Evolutionary conservation across 129 eudicot genomes (phyloP), one percentile per base, ranked within the genome.

Genomic region (Escallonia rubra): DNA sequence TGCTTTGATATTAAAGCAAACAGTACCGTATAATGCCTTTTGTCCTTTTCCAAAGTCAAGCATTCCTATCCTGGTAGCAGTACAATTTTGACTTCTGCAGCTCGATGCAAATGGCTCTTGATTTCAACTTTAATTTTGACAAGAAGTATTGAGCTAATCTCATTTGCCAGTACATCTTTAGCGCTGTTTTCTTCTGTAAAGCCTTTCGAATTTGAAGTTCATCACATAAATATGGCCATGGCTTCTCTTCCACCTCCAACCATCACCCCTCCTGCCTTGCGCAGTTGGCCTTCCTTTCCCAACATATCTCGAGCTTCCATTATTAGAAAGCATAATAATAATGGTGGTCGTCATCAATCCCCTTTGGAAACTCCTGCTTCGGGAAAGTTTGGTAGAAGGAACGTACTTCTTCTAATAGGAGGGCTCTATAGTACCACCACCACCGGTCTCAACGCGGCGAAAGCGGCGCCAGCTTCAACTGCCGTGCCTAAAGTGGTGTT

Each of bases 361-460:
- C 34, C 34, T 23, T 23, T 23, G 34, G 10, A 50, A 50, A 50
- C 55, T 50, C 12, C 34, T 23, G 34, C 55, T 8, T 50, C 59
- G 1, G 59, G 41, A 8, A 72, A 56, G 48, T 12, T 74, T 14
- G 78, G 66, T 44, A 46, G 78, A 13, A 74, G 78, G 15, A 74
- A 74, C 41, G 60, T 74, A 60, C 66, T 74, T 23, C 56, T 74
- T 46, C 72, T 72, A 8, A 42, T 74, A 1, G 72, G 78, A 6
- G 78, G 72, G 44, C 66, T 74, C 6, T 74, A 66, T 41, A 72
- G 72, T 11, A 67, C 67, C 0, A 16, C 72, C 12, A 57, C 57
- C 14, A 3, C 47, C 12, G 41, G 10, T 6, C 4, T 16, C 6
- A 16, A 23, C 4, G 8, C 9, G 1, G 57, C 72, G 1, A 34